phyloP scores from a whole-genome alignment of 768 basidiomycete genomes.

The Naganishia kalamii region DNA sequence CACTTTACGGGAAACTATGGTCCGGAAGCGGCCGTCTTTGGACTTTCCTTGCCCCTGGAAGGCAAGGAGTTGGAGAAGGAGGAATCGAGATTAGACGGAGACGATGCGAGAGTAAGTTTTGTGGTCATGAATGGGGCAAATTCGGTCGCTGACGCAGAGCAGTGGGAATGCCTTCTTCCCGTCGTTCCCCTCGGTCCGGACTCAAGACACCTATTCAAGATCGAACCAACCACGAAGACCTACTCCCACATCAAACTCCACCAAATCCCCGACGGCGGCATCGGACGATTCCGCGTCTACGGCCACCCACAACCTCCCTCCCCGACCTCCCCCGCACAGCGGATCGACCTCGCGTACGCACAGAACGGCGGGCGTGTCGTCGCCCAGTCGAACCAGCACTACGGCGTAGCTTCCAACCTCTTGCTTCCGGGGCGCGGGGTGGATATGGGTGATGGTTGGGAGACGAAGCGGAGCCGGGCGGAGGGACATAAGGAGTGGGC shows the following conservation, averaged over 20 bases:
- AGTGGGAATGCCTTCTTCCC: constrained; percentile 73
- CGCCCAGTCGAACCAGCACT: constrained; percentile 87
- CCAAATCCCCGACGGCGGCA: constrained; percentile 96
- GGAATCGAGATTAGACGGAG: constrained; percentile 5
- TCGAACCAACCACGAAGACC: constrained; percentile 53
- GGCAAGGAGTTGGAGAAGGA: constrained; percentile 15
- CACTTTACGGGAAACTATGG: constrained; percentile 75
- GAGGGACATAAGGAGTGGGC: constrained; percentile 64
- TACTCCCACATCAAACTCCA: constrained; percentile 78
- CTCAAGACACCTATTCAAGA: constrained; percentile 79
- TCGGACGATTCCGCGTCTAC: constrained; percentile 53
- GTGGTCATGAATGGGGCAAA: no score
- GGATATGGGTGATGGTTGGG: constrained; percentile 99
- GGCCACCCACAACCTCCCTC: constrained; percentile 21
- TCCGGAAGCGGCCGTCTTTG: constrained; percentile 71
- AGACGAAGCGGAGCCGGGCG: constrained; percentile 78
- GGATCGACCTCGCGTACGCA: constrained; percentile 83
- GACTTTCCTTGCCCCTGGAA: constrained; percentile 48
- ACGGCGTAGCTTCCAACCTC: constrained; percentile 82
- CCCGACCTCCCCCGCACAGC: constrained; percentile 8
- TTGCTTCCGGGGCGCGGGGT: constrained; percentile 77
- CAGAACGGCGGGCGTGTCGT: constrained; percentile 81
- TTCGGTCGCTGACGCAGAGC: no score
- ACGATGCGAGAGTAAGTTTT: constrained; percentile 20
- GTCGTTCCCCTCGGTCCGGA: constrained; percentile 69